Base-by-base conservation (phyloP, 345 rosid species). In the Bruguiera gymnorhiza region DNA sequence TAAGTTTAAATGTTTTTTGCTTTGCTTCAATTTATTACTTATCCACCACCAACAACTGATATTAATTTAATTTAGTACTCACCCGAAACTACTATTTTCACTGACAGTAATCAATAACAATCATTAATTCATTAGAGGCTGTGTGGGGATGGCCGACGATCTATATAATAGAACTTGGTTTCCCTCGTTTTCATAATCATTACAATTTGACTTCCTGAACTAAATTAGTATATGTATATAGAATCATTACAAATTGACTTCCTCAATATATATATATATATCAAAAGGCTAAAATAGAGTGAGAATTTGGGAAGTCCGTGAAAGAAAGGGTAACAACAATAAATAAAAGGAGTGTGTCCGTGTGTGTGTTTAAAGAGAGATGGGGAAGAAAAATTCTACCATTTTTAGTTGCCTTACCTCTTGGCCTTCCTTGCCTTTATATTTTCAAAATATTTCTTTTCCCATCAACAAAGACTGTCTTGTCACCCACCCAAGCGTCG, bases 401-500 rank as follows among this genome's bases (percentile, higher is more conserved):
- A 74, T 34, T 39, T 64, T 6, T 58, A 5, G 65, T 76, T 63
- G 85, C 83, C 86, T 78, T 68, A 48, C 19, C 48, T n/a, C 43
- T 32, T 10, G 80, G 69, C 71, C 67, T 52, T 48, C 70, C 56
- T 76, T 72, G 78, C 80, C 79, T 84, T 84, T 80, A 73, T 69
- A 51, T 57, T 66, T 66, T 71, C 71, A 69, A 78, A 77, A 68
- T 68, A 79, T 72, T 74, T 83, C 70, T 81, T 75, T 83, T 53
- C 53, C 71, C 63, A 60, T 70, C 68, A 67, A 73, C 77, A 75
- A 80, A 78, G 66, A 82, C 66, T 66, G 91, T 83, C 94, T 86
- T 83, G 89, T 86, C 88, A 86, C 75, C 82, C 79, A 80, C 76
- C 84, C 79, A 79, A 76, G 73, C 73, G 81, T 72, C 86, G 82